Base-by-base conservation (phyloP, 306 rosid species). In the Elaeagnus macrophylla region DNA sequence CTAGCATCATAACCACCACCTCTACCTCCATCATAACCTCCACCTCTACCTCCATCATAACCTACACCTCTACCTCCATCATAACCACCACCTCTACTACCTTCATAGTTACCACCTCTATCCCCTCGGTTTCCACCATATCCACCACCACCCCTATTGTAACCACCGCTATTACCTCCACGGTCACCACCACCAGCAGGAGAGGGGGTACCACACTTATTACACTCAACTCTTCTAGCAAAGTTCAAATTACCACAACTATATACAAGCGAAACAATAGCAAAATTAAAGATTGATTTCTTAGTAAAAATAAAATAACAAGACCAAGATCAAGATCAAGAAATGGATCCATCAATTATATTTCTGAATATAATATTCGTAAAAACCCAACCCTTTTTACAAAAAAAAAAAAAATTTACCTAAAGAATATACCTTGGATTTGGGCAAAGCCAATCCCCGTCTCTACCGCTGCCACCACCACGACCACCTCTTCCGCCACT, bases 381-480 rank as follows among this genome's bases (percentile, higher is more conserved):
- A 6, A 49, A 14, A 37, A 53, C 18, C 12, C 1, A 32, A 20
- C n/a, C 12, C 13, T 38, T 10, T 1, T 9, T n/a, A 48, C 9
- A 37, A 53, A 6, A 37, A 9, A 12, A 10, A 56, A n/a, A 54
- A 20, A 42, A 1, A 8, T 0, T 14, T 5, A 39, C 43, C 16
- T 12, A 67, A 71, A 47, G 40, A 32, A 8, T 53, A 65, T 11
- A 74, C 99, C 94, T 79, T 43, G 85, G 85, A 47, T 82, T 88
- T 54, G 99, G 96, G 69, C 99, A 93, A 2, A 83, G 82, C 99
- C 99, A 93, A 67, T 93, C 96, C 40, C 99, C 99, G 42, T 93
- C 99, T 78, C 96, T 77, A 47, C 99, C 99, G 20, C 99, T 65
- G 6, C 96, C 96, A 36, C 89, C 87, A 12, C 97, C 79, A 20